phyloP scores from a whole-genome alignment of 768 basidiomycete species.

The Xerocomellus chrysenteron region DNA sequence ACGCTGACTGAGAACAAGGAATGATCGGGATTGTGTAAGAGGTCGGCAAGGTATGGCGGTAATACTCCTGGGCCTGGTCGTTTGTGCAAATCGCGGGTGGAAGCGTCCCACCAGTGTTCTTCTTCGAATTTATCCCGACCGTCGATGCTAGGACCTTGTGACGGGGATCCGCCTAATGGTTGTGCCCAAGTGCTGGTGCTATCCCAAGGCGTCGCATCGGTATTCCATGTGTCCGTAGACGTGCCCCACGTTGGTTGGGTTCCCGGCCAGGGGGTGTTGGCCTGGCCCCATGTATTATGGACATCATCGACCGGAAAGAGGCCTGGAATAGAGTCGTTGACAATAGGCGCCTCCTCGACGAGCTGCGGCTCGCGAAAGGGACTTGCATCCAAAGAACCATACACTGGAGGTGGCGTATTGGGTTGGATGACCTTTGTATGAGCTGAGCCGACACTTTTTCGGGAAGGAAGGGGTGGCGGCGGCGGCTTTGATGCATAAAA shows the following conservation, averaged over 20 bases:
- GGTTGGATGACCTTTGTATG: conserved; percentile 36
- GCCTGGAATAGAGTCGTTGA: conserved; percentile 36
- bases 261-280: conserved; percentile 15
- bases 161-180: conserved; percentile 19
- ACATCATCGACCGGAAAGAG: conserved; percentile 38
- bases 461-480: conserved; percentile 38
- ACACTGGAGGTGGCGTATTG: conserved; percentile 28
- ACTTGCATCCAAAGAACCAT: conserved; percentile 21
- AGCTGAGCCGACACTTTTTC: conserved; percentile 36
- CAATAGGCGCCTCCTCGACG: conserved; percentile 42
- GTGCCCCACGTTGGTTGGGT: conserved; percentile 12
- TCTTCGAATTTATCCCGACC: conserved; percentile 64
- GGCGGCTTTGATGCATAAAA: conserved; percentile 36
- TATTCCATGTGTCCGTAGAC: conserved; percentile 20
- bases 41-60: conserved; percentile 63
- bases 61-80: conserved; percentile 74
- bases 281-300: conserved; percentile 18
- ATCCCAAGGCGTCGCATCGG: conserved; percentile 28
- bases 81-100: conserved; percentile 39
- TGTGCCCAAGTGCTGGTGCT: conserved; percentile 22
- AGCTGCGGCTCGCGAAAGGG: conserved; percentile 57
- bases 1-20: conserved; percentile 62
- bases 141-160: conserved; percentile 48
- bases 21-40: conserved; percentile 71
- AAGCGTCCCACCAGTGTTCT: conserved; percentile 65